phyloP scores from a whole-genome alignment of 306 rosid genomes.

The Lablab purpureus region DNA sequence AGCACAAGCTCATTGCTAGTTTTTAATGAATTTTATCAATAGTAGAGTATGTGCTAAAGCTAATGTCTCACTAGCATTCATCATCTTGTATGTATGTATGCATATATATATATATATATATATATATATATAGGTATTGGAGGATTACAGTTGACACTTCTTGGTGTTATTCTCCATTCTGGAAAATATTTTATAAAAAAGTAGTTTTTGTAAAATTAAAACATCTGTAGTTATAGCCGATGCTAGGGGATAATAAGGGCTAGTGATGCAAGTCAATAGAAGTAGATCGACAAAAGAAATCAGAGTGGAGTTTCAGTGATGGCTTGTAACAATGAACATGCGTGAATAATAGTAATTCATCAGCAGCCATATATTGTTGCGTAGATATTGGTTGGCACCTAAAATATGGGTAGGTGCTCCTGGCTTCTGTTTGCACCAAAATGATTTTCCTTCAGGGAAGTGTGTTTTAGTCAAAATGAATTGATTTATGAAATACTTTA shows the following conservation, averaged over 20 bases:
- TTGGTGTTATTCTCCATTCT: constrained; percentile 1
- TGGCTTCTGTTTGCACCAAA: constrained; percentile 31
- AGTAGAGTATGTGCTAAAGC: not conserved
- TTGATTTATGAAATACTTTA: not conserved
- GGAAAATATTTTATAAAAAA: not conserved
- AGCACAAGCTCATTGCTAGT: not conserved
- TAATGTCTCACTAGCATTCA: not conserved
- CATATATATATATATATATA: not conserved
- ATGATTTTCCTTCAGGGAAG: constrained; percentile 10
- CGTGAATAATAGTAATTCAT: constrained; percentile 7
- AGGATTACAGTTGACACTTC: constrained; percentile 24
- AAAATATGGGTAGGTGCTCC: constrained; percentile 32
- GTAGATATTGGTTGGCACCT: constrained; percentile 33
- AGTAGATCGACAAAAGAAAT: constrained; percentile 19
- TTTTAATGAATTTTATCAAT: not conserved
- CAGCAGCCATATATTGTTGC: not conserved
- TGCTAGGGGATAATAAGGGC: constrained; percentile 32
- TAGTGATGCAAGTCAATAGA: constrained; percentile 8
- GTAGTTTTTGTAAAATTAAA: constrained; percentile 8
- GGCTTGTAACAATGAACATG: constrained; percentile 25
- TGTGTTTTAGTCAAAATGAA: constrained; percentile 18
- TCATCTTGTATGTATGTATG: not conserved
- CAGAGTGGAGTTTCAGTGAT: constrained; percentile 24
- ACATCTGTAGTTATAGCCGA: constrained; percentile 23
- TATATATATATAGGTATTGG: not conserved